Conservation (phyloP, 306 rosid genomes). For the Ziziphus jujuba region DNA sequence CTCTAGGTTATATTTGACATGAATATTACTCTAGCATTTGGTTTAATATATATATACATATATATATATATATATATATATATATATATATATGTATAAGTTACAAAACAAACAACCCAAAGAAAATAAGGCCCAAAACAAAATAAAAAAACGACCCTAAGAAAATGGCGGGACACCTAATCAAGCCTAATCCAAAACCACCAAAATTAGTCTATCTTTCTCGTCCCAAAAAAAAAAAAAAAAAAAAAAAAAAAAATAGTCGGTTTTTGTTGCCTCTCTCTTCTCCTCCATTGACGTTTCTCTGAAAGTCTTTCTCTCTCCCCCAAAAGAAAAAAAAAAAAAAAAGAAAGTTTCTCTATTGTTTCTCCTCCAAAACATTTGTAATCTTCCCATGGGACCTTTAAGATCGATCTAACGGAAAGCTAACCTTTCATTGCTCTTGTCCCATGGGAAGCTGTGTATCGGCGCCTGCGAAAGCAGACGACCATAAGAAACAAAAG, state of each 20-base stretch:
- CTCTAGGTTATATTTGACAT: too few species aligned
- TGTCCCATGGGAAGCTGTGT: conserved; percentile 91
- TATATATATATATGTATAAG: too few species aligned
- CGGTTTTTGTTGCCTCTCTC: conserved; percentile 1
- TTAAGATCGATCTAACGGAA: neutral
- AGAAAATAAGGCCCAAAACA: too few species aligned
- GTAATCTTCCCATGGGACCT: conserved; percentile 53
- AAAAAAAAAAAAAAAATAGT: too few species aligned
- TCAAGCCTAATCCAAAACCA: conserved; percentile 15
- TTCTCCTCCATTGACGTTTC: neutral
- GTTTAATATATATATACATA: too few species aligned
- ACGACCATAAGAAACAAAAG: conserved; percentile 24
- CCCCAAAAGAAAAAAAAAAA: too few species aligned
- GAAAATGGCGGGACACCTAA: conserved; percentile 63
- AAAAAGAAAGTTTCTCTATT: conserved; percentile 3
- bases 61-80: too few species aligned
- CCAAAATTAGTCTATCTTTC: conserved; percentile 42
- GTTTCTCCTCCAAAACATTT: conserved; percentile 13
- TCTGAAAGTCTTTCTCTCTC: conserved; percentile 19
- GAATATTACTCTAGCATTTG: too few species aligned
- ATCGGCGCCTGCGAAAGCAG: conserved; percentile 44
- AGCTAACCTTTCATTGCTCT: neutral
- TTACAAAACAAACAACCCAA: too few species aligned
- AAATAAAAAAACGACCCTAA: conserved; percentile 28
- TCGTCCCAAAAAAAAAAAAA: too few species aligned